A percentile compares a stretch with the other conserved stretches of the same genome.
These are phyloP conservation scores for Byssothecium circinans DNA, from an alignment of 2,329 filamentous ascomycete species.

Conservation along the genomic window DNA sequence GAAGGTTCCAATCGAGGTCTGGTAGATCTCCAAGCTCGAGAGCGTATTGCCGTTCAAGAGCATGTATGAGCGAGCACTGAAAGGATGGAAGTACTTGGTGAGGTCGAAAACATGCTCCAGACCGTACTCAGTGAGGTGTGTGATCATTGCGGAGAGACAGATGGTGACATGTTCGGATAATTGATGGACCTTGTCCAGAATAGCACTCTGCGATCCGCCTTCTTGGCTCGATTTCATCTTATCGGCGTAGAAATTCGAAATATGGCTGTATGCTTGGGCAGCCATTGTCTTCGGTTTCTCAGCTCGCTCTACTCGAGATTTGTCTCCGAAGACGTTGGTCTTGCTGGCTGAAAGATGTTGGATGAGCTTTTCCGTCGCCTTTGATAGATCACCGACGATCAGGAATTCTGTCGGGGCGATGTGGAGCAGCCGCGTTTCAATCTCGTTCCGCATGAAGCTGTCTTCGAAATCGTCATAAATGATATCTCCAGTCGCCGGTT, in stretches of 20 bases:
- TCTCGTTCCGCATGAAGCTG: constrained; percentile 94
- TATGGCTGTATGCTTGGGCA: constrained; percentile 82
- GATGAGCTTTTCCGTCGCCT: constrained; percentile 88
- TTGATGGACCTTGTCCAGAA: constrained; percentile 84
- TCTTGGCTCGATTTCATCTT: constrained; percentile 64
- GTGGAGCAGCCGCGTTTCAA: constrained; percentile 92
- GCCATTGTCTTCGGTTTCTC: constrained; percentile 77
- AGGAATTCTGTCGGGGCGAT: constrained; percentile 95
- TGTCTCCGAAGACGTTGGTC: constrained; percentile 89
- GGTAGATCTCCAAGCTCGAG: constrained; percentile 91
- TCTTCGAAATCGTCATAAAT: constrained; percentile 96
- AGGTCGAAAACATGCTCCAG: constrained; percentile 94
- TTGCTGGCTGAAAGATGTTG: constrained; percentile 84
- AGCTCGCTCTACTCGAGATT: constrained; percentile 80
- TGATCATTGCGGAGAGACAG: constrained; percentile 96
- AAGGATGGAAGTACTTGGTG: constrained; percentile 96
- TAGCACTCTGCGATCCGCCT: constrained; percentile 47
- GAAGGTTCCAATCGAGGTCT: constrained; percentile 84
- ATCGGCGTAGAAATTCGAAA: constrained; percentile 88
- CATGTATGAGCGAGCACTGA: constrained; percentile 94
- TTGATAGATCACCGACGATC: constrained; percentile 86
- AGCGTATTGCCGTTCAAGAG: constrained; percentile 92
- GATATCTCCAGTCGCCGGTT: constrained; percentile 93
- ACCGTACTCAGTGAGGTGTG: constrained; percentile 86
- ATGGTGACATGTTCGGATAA: constrained; percentile 85